Base-by-base conservation (phyloP, 805 yeast species). In the Wickerhamomyces hampshirensis region DNA sequence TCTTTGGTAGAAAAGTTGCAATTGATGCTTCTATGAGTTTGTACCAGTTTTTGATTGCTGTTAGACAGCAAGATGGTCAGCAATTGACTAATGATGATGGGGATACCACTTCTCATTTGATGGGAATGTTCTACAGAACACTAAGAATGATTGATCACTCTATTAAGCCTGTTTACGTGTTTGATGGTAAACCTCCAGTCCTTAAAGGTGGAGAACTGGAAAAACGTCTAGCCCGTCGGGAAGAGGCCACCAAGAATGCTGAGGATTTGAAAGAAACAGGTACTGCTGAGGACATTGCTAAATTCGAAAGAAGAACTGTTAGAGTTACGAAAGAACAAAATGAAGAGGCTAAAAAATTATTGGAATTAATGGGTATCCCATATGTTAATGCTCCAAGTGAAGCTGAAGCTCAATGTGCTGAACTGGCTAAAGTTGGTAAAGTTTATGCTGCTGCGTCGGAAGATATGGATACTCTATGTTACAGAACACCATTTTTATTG, bases 321-420 rank as follows among this genome's bases (percentile, higher is more conserved):
- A 73, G 82, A 44, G 99, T 88, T 4, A 79, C 96, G 0, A 67
- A 75, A 38, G 89, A 87, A 48, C 98, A 93, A 47, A 93, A 91
- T 51, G 97, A 85, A 24, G 98, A 93, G 53, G 98, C 96, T 15
- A 86, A 87, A 59, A 69, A 74, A 44, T 63, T 93, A 37, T 67
- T 93, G 38, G 74, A 68, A 33, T 63, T 91, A 24, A 93, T 93
- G 99, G 99, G 99, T 0, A 84, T 93, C 33, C 99, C 99, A 2
- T 85, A 68, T 50, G 83, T 93, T 5, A 79, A 77, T 37, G 98
- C 98, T 0, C 98, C 99, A 2, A 82, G 96, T 57, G 99, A 93
- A 61, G 99, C 99, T 2, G 99, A 93, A 59, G 96, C 98, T 0
- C 98, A 93, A 53, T 93, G 98, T 67, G 98, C 98, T 0, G 93